Evolutionary conservation across 176 grass and related monocot genomes (phyloP).

Genomic region (sorghum (Sorghum bicolor)): DNA sequence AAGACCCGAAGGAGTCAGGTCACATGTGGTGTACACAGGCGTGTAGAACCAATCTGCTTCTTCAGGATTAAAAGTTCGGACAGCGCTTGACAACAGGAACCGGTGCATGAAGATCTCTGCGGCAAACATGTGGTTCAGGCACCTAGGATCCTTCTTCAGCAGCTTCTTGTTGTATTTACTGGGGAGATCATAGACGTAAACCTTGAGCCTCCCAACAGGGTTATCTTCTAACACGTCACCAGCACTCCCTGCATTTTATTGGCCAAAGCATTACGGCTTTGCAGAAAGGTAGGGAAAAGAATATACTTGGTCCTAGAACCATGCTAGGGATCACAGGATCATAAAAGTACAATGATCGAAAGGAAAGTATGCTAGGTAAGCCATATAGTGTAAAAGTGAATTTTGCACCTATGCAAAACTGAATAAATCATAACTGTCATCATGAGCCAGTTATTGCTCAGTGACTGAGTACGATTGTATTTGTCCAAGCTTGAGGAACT

Average conservation of each 20-base stretch:
- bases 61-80: constrained; percentile 73
- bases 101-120: constrained; percentile 93
- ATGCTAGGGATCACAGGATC: constrained; percentile 6
- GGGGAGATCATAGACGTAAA: constrained; percentile 79
- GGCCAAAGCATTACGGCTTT: constrained; percentile 13
- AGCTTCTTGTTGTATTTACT: constrained; percentile 88
- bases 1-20: constrained; percentile 70
- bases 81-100: constrained; percentile 73
- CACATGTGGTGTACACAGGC: constrained; percentile 82
- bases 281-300: constrained; percentile 30
- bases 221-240: constrained; percentile 84
- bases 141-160: constrained; percentile 77
- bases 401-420: not conserved
- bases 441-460: not conserved
- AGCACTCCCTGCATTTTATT: constrained; percentile 67
- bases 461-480: not conserved
- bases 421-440: not conserved
- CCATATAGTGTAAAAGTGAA: not conserved
- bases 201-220: constrained; percentile 84
- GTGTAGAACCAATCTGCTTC: constrained; percentile 92
- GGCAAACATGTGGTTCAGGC: constrained; percentile 90
- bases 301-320: constrained; percentile 24
- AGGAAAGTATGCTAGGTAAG: constrained; percentile 16
- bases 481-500: not conserved
- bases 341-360: not conserved